A percentile compares a stretch with the other conserved stretches of the same genome.
phyloP scores from a whole-genome alignment of 768 basidiomycete species.

The Amanita rubescens region DNA sequence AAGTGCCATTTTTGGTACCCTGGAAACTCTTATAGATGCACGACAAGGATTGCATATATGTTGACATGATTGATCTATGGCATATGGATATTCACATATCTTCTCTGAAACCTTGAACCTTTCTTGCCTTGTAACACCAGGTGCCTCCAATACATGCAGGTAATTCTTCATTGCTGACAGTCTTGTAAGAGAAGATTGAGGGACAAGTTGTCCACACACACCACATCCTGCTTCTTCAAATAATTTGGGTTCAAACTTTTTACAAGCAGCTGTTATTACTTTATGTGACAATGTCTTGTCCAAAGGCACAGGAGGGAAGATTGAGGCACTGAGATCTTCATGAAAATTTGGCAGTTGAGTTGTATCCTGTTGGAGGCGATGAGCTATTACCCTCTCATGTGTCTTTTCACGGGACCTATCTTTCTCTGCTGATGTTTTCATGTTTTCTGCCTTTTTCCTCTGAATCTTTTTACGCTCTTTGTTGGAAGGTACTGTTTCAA shows the following conservation, averaged over 20 bases:
- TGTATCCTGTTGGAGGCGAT: too few relatives aligned
- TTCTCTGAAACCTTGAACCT: background rate
- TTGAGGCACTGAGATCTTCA: too few relatives aligned
- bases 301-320: too few relatives aligned
- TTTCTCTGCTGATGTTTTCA: too few relatives aligned
- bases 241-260: background rate
- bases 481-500: too few relatives aligned
- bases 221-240: conserved; percentile 1
- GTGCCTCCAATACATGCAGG: background rate
- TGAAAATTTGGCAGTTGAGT: too few relatives aligned
- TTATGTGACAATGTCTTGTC: too few relatives aligned
- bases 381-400: too few relatives aligned
- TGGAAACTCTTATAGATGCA: background rate
- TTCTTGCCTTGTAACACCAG: background rate
- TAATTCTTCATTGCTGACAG: background rate
- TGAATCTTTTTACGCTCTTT: too few relatives aligned
- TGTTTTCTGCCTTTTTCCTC: too few relatives aligned
- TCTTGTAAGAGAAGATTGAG: background rate
- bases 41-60: background rate
- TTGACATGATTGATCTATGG: background rate
- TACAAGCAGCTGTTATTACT: background rate
- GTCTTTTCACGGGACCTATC: too few relatives aligned
- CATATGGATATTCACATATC: background rate
- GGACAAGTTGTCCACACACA: background rate
- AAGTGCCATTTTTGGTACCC: background rate